A percentile compares a stretch with the other conserved stretches of the same genome.
Evolutionary conservation across 2,329 filamentous ascomycete species (phyloP).

Genomic region (Scortechinia acanthostroma): DNA sequence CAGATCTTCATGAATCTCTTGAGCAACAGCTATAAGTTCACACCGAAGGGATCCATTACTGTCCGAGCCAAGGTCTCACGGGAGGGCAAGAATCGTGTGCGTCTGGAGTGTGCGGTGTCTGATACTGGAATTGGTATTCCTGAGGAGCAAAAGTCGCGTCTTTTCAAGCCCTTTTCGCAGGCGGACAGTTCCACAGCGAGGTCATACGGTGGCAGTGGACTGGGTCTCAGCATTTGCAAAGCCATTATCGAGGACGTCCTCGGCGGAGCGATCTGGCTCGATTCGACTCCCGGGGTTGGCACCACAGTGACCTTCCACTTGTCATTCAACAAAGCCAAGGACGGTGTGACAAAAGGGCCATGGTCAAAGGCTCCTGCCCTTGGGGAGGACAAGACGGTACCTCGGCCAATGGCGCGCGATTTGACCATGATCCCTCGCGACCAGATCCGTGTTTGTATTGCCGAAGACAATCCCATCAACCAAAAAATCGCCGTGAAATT

Average conservation of each 20-base stretch:
- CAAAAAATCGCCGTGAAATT: slow-evolving; percentile 65
- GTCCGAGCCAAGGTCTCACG: slow-evolving; percentile 51
- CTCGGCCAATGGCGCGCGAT: slow-evolving; percentile 56
- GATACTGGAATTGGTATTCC: slow-evolving; percentile 67
- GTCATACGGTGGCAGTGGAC: slow-evolving; percentile 60
- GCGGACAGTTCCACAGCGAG: slow-evolving; percentile 60
- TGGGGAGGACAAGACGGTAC: slow-evolving; percentile 56
- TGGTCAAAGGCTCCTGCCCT: slow-evolving; percentile 34
- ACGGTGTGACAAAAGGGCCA: neutral
- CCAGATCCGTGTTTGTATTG: slow-evolving; percentile 43
- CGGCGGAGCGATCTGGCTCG: slow-evolving; percentile 61
- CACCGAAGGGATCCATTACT: slow-evolving; percentile 62
- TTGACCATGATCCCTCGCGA: slow-evolving; percentile 41
- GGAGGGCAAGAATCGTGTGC: slow-evolving; percentile 35
- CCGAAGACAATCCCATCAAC: slow-evolving; percentile 66
- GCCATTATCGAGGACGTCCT: slow-evolving; percentile 62
- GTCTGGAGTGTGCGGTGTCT: slow-evolving; percentile 58
- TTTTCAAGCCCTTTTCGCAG: slow-evolving; percentile 69
- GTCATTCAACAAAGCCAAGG: slow-evolving; percentile 1
- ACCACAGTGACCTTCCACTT: slow-evolving; percentile 25
- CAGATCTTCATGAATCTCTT: slow-evolving; percentile 67
- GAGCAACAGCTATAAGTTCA: slow-evolving; percentile 68
- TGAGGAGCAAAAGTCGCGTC: slow-evolving; percentile 61
- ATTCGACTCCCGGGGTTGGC: slow-evolving; percentile 63
- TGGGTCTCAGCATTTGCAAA: slow-evolving; percentile 62